Conservation (phyloP, 2,329 filamentous ascomycete genomes). For the Exophiala oligosperma region DNA sequence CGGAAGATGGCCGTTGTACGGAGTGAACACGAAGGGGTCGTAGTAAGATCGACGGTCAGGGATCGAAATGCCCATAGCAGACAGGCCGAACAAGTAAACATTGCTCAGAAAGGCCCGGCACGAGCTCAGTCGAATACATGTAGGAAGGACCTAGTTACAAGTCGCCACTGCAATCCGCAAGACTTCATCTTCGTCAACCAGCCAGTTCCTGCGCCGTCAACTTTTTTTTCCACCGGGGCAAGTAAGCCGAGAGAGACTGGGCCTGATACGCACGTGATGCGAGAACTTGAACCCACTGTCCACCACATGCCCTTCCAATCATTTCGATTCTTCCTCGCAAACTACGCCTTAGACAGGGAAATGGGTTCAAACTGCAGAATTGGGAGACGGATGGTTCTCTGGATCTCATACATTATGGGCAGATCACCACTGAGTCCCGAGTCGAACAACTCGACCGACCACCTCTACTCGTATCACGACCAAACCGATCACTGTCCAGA, state of each 20-base stretch:
- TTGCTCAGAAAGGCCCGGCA: constrained; percentile 14
- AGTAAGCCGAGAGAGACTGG: constrained; percentile 9
- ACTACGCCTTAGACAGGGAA: no score
- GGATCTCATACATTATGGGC: no score
- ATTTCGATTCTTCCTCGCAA: no score
- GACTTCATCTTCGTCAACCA: not conserved
- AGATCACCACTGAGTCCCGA: no score
- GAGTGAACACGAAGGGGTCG: not conserved
- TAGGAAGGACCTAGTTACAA: no score
- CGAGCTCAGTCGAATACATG: not conserved
- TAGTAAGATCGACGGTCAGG: not conserved
- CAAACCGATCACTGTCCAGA: no score
- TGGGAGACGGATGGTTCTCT: no score
- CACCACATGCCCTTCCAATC: no score
- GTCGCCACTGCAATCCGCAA: not conserved
- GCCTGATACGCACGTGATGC: not conserved
- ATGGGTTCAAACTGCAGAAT: no score
- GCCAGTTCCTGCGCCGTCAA: not conserved
- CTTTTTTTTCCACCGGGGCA: constrained; percentile 12
- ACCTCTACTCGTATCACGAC: no score
- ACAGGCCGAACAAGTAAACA: constrained; percentile 28
- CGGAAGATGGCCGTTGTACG: not conserved
- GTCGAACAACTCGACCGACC: no score
- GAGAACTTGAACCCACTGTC: no score
- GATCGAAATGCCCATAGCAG: constrained; percentile 21